Conservation (phyloP, 169 alveolate genomes). For the Cryptosporidium andersoni region DNA sequence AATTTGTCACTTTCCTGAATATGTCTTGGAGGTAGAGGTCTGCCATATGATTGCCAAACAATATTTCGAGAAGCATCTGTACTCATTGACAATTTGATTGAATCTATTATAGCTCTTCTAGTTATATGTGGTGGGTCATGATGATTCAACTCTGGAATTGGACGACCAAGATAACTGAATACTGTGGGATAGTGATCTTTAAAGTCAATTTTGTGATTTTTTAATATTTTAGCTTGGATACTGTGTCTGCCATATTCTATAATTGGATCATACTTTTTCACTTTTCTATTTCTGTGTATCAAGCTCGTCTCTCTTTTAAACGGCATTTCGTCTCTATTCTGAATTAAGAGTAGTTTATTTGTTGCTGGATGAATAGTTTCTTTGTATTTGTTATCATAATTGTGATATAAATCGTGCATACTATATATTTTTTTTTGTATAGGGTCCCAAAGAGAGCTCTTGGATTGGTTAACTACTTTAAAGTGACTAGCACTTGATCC, state of each 20-base stretch:
- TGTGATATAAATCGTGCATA: slow-evolving; percentile 5
- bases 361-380: slow-evolving; percentile 47
- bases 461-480: background rate
- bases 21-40: slow-evolving; percentile 32
- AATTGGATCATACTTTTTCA: slow-evolving; percentile 55
- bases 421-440: background rate
- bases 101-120: slow-evolving; percentile 35
- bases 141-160: slow-evolving; percentile 43
- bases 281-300: background rate
- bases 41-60: slow-evolving; percentile 26
- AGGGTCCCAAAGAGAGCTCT: slow-evolving; percentile 3
- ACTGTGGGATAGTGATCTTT: slow-evolving; percentile 25
- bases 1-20: background rate
- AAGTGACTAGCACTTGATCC: background rate
- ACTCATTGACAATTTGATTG: slow-evolving; percentile 53
- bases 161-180: slow-evolving; percentile 63
- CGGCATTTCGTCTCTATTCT: background rate
- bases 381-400: slow-evolving; percentile 4
- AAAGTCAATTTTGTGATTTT: background rate
- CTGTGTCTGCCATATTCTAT: slow-evolving; percentile 12
- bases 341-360: background rate
- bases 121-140: slow-evolving; percentile 23
- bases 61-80: slow-evolving; percentile 45
- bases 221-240: background rate
- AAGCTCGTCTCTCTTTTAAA: slow-evolving; percentile 2